Base-by-base conservation (phyloP, 2,329 filamentous ascomycete species). In the Botrytis fabae region DNA sequence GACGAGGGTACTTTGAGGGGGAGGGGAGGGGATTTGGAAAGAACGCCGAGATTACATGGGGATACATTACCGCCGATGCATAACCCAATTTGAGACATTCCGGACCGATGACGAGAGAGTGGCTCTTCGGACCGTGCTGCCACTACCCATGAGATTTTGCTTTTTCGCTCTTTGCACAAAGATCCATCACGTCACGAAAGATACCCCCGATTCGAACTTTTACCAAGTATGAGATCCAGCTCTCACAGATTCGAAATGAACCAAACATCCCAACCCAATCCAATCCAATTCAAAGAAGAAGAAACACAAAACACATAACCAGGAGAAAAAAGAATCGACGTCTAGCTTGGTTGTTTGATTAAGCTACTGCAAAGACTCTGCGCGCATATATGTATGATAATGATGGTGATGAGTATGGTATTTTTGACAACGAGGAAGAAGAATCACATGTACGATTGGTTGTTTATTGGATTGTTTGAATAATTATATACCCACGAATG, bases 81-180 rank as follows among this genome's bases (percentile, higher is more conserved):
- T 65, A 71, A 71, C 9, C 69, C 69, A 3, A 71, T 71, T 20
- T 71, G 28, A 65, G 42, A 51, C n/a, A 2, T 42, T 22, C 40
- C 12, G 9, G 38, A 20, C 35, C 8, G 32, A 35, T 66, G 32
- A 35, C 25, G 32, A 40, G 22, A 54, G 22, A 54, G 7, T 40
- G 46, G 22, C 9, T 28, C 7, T 18, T 28, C 5, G 62, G 22
- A n/a, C 22, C 12, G 8, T 38, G 16, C 22, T n/a, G 25, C 0
- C 25, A n/a, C 9, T 12, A 1, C n/a, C 51, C n/a, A 44, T 44
- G n/a, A 54, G n/a, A 54, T 54, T 54, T 54, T 54, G 12, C 51
- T 22, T 57, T 38, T 42, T 9, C 9, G 18, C 20, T 28, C 64
- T 5, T 8, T 16, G 57, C 9, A 20, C 20, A 16, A 42, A 20